Conservation (phyloP, 371 early-diverging fungal genomes). For the Actinomucor elegans region DNA sequence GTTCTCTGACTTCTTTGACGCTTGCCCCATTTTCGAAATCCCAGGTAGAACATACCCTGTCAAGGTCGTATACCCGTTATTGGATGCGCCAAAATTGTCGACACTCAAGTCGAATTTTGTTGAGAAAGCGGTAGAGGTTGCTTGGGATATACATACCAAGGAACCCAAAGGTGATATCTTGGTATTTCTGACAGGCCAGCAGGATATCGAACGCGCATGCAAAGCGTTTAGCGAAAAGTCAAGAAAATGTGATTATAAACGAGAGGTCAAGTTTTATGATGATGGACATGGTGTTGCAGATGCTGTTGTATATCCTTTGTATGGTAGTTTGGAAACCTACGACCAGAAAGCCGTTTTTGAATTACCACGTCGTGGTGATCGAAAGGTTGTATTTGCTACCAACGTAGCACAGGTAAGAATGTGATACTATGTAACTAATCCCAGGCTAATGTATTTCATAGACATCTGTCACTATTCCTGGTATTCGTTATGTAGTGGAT, state of each 20-base stretch:
- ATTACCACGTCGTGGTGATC: constrained; percentile 71
- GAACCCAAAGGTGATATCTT: constrained; percentile 79
- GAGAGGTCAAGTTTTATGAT: constrained; percentile 42
- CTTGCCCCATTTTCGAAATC: constrained; percentile 82
- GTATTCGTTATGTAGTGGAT: constrained; percentile 92
- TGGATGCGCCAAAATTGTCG: constrained; percentile 49
- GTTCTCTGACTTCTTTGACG: constrained; percentile 71
- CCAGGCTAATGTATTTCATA: constrained; percentile 12
- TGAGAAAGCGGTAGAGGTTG: constrained; percentile 71
- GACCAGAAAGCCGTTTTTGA: constrained; percentile 94
- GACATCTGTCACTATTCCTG: constrained; percentile 82
- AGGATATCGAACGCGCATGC: constrained; percentile 83
- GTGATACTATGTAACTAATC: constrained; percentile 4
- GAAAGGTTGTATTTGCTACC: constrained; percentile 98
- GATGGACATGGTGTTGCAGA: constrained; percentile 56
- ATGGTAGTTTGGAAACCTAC: constrained; percentile 88
- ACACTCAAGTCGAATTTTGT: constrained; percentile 70
- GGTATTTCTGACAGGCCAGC: constrained; percentile 91
- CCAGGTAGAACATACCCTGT: constrained; percentile 85
- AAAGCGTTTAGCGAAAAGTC: constrained; percentile 44
- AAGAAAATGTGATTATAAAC: constrained; percentile 30
- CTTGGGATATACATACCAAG: constrained; percentile 72
- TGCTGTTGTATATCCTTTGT: constrained; percentile 79
- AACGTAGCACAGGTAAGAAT: constrained; percentile 98
- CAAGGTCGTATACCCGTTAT: constrained; percentile 62